Evolutionary conservation across 192 early-diverging fungal species (phyloP).

Genomic region (Coemansia sp.): DNA sequence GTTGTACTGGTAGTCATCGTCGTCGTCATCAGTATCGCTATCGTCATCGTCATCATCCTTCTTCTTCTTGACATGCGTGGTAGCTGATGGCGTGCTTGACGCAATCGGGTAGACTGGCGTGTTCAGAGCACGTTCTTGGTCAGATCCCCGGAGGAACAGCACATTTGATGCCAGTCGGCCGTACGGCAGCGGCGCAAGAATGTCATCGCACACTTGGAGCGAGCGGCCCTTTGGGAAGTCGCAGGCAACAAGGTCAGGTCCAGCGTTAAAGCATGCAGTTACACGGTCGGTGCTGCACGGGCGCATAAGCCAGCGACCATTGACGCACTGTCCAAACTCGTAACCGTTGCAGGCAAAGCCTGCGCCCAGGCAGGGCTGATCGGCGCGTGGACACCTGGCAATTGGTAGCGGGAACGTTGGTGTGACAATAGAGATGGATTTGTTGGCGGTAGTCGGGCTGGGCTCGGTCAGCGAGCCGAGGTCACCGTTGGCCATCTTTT

Average conservation of each 20-base stretch:
- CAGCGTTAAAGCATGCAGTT: slow-evolving; percentile 48
- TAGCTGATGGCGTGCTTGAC: slow-evolving; percentile 8
- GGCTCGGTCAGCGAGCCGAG: slow-evolving; percentile 5
- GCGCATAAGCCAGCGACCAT: slow-evolving; percentile 52
- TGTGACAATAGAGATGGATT: slow-evolving; percentile 39
- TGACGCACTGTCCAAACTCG: slow-evolving; percentile 53
- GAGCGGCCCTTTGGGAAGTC: slow-evolving; percentile 53
- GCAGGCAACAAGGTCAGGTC: slow-evolving; percentile 41
- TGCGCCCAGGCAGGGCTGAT: slow-evolving; percentile 45
- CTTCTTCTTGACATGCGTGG: slow-evolving; percentile 41
- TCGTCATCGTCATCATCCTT: slow-evolving; percentile 39
- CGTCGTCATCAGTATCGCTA: slow-evolving; percentile 35
- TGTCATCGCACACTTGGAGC: slow-evolving; percentile 50
- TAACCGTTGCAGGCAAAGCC: slow-evolving; percentile 53
- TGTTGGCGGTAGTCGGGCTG: slow-evolving; percentile 20
- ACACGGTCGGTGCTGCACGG: slow-evolving; percentile 48
- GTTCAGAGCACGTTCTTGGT: slow-evolving; percentile 52
- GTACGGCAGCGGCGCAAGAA: slow-evolving; percentile 41
- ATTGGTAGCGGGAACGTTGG: slow-evolving; percentile 49
- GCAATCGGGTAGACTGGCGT: slow-evolving; percentile 46
- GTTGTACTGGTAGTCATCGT: slow-evolving; percentile 50
- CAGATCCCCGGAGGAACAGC: slow-evolving; percentile 40
- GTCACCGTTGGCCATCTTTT: not conserved
- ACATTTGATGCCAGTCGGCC: slow-evolving; percentile 49
- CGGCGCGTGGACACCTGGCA: slow-evolving; percentile 38